phyloP scores from a whole-genome alignment of 345 rosid genomes.

The Eucalyptus erythrocorys region DNA sequence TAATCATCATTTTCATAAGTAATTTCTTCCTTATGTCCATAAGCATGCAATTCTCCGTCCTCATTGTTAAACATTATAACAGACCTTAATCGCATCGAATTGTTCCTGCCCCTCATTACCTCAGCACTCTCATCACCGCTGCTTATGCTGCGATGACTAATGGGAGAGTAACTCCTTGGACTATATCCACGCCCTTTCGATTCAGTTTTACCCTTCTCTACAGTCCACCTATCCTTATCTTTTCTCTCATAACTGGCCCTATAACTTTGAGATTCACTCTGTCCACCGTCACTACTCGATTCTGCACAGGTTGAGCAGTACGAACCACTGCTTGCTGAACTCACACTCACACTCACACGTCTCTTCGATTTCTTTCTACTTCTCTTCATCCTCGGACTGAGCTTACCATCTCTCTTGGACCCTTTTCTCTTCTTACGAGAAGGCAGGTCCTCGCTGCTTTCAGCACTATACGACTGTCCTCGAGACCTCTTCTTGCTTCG shows the following conservation, averaged over 20 bases:
- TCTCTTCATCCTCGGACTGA: constrained; percentile 14
- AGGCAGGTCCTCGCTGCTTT: constrained; percentile 23
- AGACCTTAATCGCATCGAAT: constrained; percentile 40
- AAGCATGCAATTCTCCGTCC: constrained; percentile 1
- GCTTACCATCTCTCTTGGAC: constrained; percentile 22
- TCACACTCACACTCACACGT: constrained; percentile 26
- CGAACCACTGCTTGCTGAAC: constrained; percentile 26
- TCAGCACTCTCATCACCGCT: constrained; percentile 18
- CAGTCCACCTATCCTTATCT: constrained; percentile 2
- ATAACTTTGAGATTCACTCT: constrained; percentile 27
- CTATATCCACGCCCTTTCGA: constrained; percentile 11
- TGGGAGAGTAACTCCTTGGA: constrained; percentile 22
- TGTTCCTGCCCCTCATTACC: constrained; percentile 11
- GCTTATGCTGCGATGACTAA: constrained; percentile 4
- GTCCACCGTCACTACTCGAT: constrained; percentile 10
- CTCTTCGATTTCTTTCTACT: constrained; percentile 29
- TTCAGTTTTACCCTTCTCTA: constrained; percentile 3
- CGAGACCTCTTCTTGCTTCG: constrained; percentile 39
- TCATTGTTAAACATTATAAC: constrained; percentile 34
- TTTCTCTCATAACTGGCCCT: constrained; percentile 19
- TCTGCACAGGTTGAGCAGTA: constrained; percentile 28
- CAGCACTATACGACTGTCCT: constrained; percentile 29
- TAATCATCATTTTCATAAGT: constrained; percentile 37
- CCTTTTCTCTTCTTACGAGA: constrained; percentile 18
- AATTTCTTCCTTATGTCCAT: constrained; percentile 36